Conservation (phyloP, 2,329 filamentous ascomycete species). For the Neofusicoccum laricinum region DNA sequence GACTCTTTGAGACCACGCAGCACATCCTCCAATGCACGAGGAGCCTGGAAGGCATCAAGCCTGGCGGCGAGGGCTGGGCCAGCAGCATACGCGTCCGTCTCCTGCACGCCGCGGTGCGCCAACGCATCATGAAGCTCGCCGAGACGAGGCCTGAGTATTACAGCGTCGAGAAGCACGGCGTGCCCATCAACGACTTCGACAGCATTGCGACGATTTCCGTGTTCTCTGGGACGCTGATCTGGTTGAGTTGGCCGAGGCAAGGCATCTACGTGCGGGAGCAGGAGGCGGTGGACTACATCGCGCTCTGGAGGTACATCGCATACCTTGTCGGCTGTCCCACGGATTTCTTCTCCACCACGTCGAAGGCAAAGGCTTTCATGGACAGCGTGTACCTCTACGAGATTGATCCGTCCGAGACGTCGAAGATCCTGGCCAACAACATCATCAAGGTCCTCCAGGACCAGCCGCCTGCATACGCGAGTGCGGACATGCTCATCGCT, state of each 20-base stretch:
- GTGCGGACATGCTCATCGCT: constrained; percentile 65
- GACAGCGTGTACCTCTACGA: constrained; percentile 66
- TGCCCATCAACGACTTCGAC: constrained; percentile 75
- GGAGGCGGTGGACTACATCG: constrained; percentile 68
- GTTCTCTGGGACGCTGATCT: constrained; percentile 68
- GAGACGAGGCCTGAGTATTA: constrained; percentile 61
- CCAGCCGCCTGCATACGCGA: constrained; percentile 64
- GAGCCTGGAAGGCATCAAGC: constrained; percentile 63
- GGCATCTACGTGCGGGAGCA: constrained; percentile 62
- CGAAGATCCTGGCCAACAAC: constrained; percentile 67
- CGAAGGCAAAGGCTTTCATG: constrained; percentile 60
- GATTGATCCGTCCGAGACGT: constrained; percentile 62
- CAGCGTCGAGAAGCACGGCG: constrained; percentile 55
- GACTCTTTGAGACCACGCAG: constrained; percentile 71
- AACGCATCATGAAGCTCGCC: constrained; percentile 61
- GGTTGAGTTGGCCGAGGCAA: constrained; percentile 67
- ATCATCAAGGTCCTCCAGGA: constrained; percentile 67
- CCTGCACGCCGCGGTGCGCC: constrained; percentile 65
- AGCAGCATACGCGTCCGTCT: constrained; percentile 67
- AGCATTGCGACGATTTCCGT: constrained; percentile 68
- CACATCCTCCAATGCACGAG: constrained; percentile 70
- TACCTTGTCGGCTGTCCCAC: constrained; percentile 69
- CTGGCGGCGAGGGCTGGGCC: constrained; percentile 63
- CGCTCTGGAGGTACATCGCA: constrained; percentile 73
- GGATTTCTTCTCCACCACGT: constrained; percentile 55